Percentiles rank a stretch among this genome's conserved stretches.
Conservation (phyloP, 805 yeast genomes). For the Wickerhamomyces silvicola region DNA sequence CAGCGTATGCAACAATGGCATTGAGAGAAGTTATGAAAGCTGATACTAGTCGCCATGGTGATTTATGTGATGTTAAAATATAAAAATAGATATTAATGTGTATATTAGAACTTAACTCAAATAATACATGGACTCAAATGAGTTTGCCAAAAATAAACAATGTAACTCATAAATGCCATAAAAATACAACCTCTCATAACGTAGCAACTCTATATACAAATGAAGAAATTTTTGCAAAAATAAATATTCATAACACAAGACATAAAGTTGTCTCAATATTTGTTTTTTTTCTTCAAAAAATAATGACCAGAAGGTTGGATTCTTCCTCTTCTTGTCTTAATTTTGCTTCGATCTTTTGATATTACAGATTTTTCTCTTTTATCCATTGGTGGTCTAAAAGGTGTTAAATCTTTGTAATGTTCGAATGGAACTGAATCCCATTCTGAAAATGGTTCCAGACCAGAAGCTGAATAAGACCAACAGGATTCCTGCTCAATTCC, state of each 20-base stretch:
- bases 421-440: conserved; percentile 29
- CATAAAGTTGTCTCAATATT: too few relatives aligned
- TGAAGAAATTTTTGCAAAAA: too few relatives aligned
- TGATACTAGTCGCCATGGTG: conserved; percentile 56
- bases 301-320: conserved; percentile 5
- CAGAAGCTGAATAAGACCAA: conserved; percentile 31
- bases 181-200: too few relatives aligned
- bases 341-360: neutral
- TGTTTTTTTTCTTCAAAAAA: conserved; percentile 4
- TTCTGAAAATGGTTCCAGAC: conserved; percentile 27
- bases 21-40: conserved; percentile 82
- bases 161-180: too few relatives aligned
- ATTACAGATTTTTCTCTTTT: too few relatives aligned
- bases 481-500: conserved; percentile 21
- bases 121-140: too few relatives aligned
- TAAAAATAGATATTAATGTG: neutral
- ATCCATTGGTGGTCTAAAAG: conserved; percentile 27
- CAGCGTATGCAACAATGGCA: conserved; percentile 98
- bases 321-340: conserved; percentile 10
- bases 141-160: too few relatives aligned
- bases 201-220: too few relatives aligned
- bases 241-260: too few relatives aligned
- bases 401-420: conserved; percentile 23
- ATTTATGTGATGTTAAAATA: conserved; percentile 35
- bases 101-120: too few relatives aligned